Evolutionary conservation across 257 asterid species (phyloP).

Genomic region (Penstemon newberryi): DNA sequence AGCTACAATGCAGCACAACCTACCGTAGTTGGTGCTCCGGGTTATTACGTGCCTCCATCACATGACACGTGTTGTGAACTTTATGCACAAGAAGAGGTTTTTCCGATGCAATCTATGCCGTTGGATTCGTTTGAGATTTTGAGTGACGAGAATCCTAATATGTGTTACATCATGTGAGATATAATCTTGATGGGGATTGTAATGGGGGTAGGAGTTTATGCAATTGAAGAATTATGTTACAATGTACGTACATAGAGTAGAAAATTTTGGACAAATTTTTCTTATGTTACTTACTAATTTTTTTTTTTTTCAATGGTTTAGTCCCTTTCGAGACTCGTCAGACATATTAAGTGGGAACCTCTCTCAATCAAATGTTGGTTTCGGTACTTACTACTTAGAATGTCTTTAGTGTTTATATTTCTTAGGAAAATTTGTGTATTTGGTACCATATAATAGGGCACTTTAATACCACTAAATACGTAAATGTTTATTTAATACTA

Average conservation of each 20-base stretch:
- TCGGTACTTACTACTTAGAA: too few species aligned
- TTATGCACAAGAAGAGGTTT: slow-evolving; percentile 31
- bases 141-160: slow-evolving; percentile 87
- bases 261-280: slow-evolving; percentile 18
- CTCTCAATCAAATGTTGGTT: too few species aligned
- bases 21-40: slow-evolving; percentile 38
- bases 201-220: too few species aligned
- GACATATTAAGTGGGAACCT: too few species aligned
- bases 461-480: too few species aligned
- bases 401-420: neutral
- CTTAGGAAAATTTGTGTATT: too few species aligned
- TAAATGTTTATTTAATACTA: too few species aligned
- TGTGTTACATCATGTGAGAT: slow-evolving; percentile 59
- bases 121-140: slow-evolving; percentile 65
- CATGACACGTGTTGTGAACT: slow-evolving; percentile 32
- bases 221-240: neutral
- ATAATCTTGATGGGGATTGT: neutral
- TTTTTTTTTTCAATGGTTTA: too few species aligned
- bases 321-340: too few species aligned
- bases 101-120: slow-evolving; percentile 36
- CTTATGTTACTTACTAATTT: too few species aligned
- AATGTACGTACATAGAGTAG: slow-evolving; percentile 14
- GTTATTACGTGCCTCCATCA: slow-evolving; percentile 51
- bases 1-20: slow-evolving; percentile 67
- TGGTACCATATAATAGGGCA: too few species aligned